These are phyloP conservation scores for Jaltomata sinuosa DNA, from an alignment of 257 asterid species.

Conservation along the genomic window DNA sequence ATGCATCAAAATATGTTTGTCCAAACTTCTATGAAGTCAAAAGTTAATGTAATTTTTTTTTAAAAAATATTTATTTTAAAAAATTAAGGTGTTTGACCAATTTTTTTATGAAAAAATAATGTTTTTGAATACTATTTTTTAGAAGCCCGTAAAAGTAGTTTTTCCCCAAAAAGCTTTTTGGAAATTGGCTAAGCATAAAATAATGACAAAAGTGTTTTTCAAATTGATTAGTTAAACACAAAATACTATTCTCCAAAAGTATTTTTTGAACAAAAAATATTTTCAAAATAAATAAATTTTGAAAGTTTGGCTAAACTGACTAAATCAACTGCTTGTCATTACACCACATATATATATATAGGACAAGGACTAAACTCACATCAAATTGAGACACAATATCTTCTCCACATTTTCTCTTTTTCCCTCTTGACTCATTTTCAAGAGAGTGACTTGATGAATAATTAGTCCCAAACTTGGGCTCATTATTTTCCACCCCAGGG, in stretches of 20 bases:
- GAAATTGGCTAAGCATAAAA: not conserved
- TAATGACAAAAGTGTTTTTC: no score
- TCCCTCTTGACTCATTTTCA: not conserved
- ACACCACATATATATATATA: no score
- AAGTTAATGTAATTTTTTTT: not conserved
- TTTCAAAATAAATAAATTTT: not conserved
- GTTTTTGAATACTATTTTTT: not conserved
- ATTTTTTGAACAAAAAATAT: not conserved
- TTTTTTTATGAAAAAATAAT: no score
- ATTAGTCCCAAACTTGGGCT: not conserved
- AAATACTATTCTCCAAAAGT: fast-evolving
- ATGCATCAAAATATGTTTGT: not conserved
- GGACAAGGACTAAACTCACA: not conserved
- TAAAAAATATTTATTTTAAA: not conserved
- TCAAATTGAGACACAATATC: not conserved
- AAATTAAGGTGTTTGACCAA: not conserved
- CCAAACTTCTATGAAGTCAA: not conserved
- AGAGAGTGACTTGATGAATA: not conserved
- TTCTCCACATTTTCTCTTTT: not conserved
- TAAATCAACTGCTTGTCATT: not conserved
- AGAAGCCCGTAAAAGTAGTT: no score
- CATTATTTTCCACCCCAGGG: not conserved
- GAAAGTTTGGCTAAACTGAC: not conserved
- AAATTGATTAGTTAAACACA: not conserved
- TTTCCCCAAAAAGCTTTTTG: no score